Evolutionary conservation across 306 rosid genomes (phyloP).

Genomic region (Corylus americana): DNA sequence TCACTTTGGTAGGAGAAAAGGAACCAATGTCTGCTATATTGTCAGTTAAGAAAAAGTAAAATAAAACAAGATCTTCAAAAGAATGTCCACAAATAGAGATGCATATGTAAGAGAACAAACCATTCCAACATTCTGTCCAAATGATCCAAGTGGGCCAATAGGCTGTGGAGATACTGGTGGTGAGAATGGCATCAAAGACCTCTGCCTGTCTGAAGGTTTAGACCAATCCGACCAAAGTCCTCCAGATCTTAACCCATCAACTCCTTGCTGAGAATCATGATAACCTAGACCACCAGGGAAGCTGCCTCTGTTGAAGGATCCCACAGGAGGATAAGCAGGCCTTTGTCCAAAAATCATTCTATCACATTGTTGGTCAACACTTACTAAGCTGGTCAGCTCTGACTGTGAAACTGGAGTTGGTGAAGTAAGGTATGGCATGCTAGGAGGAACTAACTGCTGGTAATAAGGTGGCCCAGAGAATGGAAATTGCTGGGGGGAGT

Average conservation of each 20-base stretch:
- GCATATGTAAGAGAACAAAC: conserved; percentile 54
- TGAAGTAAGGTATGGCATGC: conserved; percentile 65
- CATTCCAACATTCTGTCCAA: conserved; percentile 72
- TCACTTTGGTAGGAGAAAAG: background rate
- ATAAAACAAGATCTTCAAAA: background rate
- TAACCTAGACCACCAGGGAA: conserved; percentile 64
- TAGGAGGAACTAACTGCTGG: conserved; percentile 68
- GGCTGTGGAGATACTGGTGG: conserved; percentile 82
- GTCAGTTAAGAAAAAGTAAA: background rate
- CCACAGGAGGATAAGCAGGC: conserved; percentile 65
- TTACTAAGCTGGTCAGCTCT: conserved; percentile 65
- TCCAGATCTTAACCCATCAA: conserved; percentile 68
- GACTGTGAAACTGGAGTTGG: conserved; percentile 72
- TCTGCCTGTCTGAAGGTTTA: conserved; percentile 69
- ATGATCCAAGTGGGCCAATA: conserved; percentile 62
- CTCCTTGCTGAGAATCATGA: conserved; percentile 79
- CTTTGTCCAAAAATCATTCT: conserved; percentile 77
- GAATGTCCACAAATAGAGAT: conserved; percentile 17
- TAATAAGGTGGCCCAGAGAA: conserved; percentile 75
- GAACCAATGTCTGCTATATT: background rate
- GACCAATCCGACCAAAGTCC: conserved; percentile 82
- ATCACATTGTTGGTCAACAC: conserved; percentile 74
- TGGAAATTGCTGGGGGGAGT: conserved; percentile 76
- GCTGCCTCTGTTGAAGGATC: conserved; percentile 74
- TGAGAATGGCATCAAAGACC: conserved; percentile 62